Percentiles rank a stretch among this genome's conserved stretches.
Evolutionary conservation across 805 yeast genomes (phyloP).

Genomic region (Yamadazyma insecticola): DNA sequence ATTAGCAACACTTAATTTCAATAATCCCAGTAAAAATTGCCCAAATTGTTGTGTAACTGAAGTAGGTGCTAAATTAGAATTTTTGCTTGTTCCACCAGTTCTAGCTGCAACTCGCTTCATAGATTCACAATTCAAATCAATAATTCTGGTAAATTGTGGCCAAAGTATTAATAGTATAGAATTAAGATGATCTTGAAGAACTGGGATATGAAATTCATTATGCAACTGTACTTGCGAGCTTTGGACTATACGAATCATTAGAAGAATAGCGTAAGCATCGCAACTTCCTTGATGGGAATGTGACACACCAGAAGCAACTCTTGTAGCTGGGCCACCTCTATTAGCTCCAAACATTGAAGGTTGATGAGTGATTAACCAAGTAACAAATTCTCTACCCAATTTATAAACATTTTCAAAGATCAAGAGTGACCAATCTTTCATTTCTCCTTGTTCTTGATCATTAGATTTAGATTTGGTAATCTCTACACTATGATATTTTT

Average conservation of each 20-base stretch:
- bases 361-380: constrained; percentile 41
- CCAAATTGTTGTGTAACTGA: constrained; percentile 78
- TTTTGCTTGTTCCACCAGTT: constrained; percentile 10
- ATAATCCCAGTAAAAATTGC: constrained; percentile 62
- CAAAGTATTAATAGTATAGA: constrained; percentile 65
- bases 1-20: constrained; percentile 42
- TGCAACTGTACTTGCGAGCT: constrained; percentile 61
- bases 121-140: constrained; percentile 74
- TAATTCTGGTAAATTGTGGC: constrained; percentile 78
- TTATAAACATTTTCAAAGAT: constrained; percentile 35
- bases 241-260: constrained; percentile 70
- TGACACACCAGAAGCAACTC: constrained; percentile 6
- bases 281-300: constrained; percentile 37
- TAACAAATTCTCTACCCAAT: constrained; percentile 43
- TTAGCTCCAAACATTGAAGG: constrained; percentile 18
- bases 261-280: constrained; percentile 76
- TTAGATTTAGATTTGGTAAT: constrained; percentile 5
- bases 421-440: constrained; percentile 30
- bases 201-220: constrained; percentile 61
- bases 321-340: constrained; percentile 38
- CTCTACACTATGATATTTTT: constrained; percentile 25
- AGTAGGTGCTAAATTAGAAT: constrained; percentile 37
- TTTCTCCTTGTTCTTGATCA: constrained; percentile 3
- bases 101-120: constrained; percentile 40
- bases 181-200: constrained; percentile 65